phyloP scores from a whole-genome alignment of 108 stramenopile species.

The Conticribra weissflogii region DNA sequence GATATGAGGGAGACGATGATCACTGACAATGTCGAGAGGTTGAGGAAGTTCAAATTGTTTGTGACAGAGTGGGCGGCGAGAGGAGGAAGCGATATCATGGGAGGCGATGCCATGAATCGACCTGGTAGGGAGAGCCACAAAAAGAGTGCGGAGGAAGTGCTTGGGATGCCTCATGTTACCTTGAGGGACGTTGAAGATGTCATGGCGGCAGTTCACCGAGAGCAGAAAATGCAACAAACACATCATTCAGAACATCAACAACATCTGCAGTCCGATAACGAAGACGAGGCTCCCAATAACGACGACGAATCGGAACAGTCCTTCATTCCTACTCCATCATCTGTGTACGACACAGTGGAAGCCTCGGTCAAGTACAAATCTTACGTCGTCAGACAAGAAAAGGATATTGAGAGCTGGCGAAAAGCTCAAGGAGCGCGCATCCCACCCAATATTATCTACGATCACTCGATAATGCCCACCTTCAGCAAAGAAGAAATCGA shows the following conservation, averaged over 20 bases:
- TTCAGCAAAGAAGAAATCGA: slow-evolving; percentile 93
- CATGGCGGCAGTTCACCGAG: slow-evolving; percentile 56
- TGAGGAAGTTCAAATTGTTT: slow-evolving; percentile 73
- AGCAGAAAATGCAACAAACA: slow-evolving; percentile 24
- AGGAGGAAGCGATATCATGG: slow-evolving; percentile 79
- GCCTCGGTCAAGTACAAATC: slow-evolving; percentile 90
- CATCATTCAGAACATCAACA: background rate
- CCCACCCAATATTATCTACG: slow-evolving; percentile 87
- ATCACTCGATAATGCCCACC: slow-evolving; percentile 76
- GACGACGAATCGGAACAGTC: slow-evolving; percentile 9
- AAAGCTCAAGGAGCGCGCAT: slow-evolving; percentile 87
- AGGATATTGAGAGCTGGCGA: slow-evolving; percentile 95
- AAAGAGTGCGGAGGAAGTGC: slow-evolving; percentile 89
- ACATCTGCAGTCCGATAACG: too few species aligned
- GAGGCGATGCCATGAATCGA: slow-evolving; percentile 64
- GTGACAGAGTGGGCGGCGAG: slow-evolving; percentile 82
- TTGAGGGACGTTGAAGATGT: slow-evolving; percentile 80
- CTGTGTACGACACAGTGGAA: slow-evolving; percentile 91
- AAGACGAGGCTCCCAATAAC: slow-evolving; percentile 9
- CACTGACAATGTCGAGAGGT: slow-evolving; percentile 60
- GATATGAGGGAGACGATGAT: slow-evolving; percentile 77
- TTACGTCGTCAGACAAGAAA: slow-evolving; percentile 86
- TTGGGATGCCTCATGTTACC: slow-evolving; percentile 87
- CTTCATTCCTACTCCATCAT: slow-evolving; percentile 56
- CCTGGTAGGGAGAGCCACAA: slow-evolving; percentile 67